Evolutionary conservation across 345 rosid genomes (phyloP).

Genomic region (Bruguiera parviflora): DNA sequence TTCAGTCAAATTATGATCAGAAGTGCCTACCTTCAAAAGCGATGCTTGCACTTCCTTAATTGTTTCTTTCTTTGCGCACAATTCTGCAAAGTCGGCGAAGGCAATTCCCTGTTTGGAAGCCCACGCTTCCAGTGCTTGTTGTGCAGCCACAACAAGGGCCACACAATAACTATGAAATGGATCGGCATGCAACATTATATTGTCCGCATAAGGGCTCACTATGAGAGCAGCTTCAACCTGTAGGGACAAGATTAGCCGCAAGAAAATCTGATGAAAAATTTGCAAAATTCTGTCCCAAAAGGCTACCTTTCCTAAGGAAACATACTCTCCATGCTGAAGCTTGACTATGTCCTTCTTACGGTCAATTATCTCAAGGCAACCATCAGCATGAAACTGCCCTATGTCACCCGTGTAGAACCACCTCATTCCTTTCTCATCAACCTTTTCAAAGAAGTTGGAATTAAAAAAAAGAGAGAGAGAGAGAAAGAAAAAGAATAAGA

Average conservation of each 20-base stretch:
- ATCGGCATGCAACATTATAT: constrained; percentile 89
- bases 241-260: constrained; percentile 19
- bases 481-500: no score
- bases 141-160: constrained; percentile 79
- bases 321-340: constrained; percentile 98
- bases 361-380: constrained; percentile 96
- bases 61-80: constrained; percentile 61
- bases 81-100: constrained; percentile 45
- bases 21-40: constrained; percentile 55
- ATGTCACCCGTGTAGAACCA: constrained; percentile 99
- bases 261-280: neutral
- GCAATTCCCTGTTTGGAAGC: constrained; percentile 64
- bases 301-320: constrained; percentile 91
- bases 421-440: constrained; percentile 86
- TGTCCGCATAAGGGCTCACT: constrained; percentile 74
- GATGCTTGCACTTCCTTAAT: constrained; percentile 78
- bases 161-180: constrained; percentile 88
- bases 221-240: constrained; percentile 90
- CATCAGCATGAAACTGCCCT: constrained; percentile 87
- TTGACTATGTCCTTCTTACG: constrained; percentile 96
- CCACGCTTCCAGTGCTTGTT: constrained; percentile 69
- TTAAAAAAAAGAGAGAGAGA: neutral
- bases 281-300: neutral
- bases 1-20: neutral
- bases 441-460: constrained; percentile 38